phyloP scores from a whole-genome alignment of 176 grass and related monocot species.

The Poa pratensis region DNA sequence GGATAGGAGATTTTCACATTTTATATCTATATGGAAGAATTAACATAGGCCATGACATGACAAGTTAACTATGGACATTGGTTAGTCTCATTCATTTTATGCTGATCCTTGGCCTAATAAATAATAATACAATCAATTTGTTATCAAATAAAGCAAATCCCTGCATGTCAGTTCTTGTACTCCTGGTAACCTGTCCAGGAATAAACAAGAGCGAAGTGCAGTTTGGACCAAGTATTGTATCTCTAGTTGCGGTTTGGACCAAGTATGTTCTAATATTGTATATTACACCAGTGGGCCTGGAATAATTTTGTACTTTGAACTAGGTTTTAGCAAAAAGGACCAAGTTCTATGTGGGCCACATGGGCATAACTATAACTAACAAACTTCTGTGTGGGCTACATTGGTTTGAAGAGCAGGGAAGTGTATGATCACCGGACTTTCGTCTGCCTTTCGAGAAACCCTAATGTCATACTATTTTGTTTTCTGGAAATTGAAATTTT shows the following conservation, averaged over 20 bases:
- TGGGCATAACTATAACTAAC: not conserved
- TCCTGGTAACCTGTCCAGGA: not conserved
- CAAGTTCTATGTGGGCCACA: not conserved
- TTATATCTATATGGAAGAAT: not conserved
- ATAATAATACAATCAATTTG: no score
- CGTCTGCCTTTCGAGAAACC: not conserved
- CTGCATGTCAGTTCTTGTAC: constrained; percentile 3
- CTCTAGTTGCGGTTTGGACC: not conserved
- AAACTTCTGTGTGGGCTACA: not conserved
- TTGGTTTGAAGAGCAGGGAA: not conserved
- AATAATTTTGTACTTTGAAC: not conserved
- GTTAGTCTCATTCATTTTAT: not conserved
- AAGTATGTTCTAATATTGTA: not conserved
- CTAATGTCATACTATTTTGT: not conserved
- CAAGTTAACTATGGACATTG: constrained; percentile 17
- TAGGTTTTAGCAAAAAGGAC: not conserved
- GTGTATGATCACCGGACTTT: not conserved
- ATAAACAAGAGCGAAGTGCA: constrained; percentile 2
- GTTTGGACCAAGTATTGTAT: not conserved
- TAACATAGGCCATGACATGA: not conserved
- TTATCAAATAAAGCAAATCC: constrained; percentile 6
- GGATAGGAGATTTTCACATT: not conserved
- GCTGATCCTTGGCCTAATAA: not conserved
- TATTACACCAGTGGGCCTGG: not conserved
- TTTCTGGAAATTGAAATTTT: not conserved